phyloP scores from a whole-genome alignment of 2,329 filamentous ascomycete species.

The Arthrobotrys sinensis region DNA sequence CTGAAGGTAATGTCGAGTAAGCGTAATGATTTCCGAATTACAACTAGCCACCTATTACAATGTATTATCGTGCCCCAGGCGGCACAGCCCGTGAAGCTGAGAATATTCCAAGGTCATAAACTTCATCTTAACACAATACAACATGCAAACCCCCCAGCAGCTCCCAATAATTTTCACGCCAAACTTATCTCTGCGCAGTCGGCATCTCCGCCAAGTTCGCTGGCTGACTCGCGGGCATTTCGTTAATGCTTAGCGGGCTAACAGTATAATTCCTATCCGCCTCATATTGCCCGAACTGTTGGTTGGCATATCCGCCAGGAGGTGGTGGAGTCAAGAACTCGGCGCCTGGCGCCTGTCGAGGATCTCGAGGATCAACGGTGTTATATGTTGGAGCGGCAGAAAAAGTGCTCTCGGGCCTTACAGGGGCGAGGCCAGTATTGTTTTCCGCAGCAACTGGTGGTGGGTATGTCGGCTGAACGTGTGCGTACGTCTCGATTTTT shows the following conservation, averaged over 20 bases:
- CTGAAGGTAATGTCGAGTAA: too few species aligned
- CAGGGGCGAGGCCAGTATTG: slow-evolving; percentile 12
- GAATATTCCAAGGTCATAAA: too few species aligned
- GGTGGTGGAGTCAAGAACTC: slow-evolving; percentile 49
- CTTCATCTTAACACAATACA: too few species aligned
- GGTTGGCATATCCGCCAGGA: slow-evolving; percentile 52
- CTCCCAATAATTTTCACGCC: not conserved
- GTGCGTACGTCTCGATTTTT: slow-evolving; percentile 36
- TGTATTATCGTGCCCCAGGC: too few species aligned
- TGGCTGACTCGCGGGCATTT: slow-evolving; percentile 23
- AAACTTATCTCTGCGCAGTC: not conserved
- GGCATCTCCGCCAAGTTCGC: slow-evolving; percentile 42
- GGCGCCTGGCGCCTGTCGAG: slow-evolving; percentile 19
- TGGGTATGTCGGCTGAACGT: slow-evolving; percentile 16
- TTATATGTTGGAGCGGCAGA: not conserved
- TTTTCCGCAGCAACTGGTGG: slow-evolving; percentile 1
- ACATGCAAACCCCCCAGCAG: not conserved
- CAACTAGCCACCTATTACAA: too few species aligned
- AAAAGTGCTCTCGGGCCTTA: slow-evolving; percentile 32
- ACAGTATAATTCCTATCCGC: slow-evolving; percentile 53
- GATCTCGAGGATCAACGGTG: slow-evolving; percentile 22
- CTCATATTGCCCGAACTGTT: slow-evolving; percentile 35
- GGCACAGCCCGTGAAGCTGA: too few species aligned
- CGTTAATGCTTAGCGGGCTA: slow-evolving; percentile 45
- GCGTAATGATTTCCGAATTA: too few species aligned